phyloP scores from a whole-genome alignment of 306 rosid species.

The Morella rubra region DNA sequence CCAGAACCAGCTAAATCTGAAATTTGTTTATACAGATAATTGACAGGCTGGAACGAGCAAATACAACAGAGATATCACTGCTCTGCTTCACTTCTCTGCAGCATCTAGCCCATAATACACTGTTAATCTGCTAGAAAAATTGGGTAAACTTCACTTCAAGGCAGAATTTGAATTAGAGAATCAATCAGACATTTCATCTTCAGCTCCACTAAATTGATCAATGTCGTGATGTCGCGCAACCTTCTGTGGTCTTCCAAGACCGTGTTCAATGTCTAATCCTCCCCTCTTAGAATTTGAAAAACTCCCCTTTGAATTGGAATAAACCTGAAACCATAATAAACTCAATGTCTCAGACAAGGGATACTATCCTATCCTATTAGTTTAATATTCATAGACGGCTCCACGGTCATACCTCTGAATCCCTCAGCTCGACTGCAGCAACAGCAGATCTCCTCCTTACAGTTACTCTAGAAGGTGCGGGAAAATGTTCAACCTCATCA shows the following conservation, averaged over 20 bases:
- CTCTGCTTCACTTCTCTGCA: slow-evolving; percentile 22
- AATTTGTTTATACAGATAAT: slow-evolving; percentile 16
- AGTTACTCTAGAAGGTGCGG: slow-evolving; percentile 73
- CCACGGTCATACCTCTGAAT: slow-evolving; percentile 60
- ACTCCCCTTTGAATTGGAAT: slow-evolving; percentile 49
- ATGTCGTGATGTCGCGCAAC: slow-evolving; percentile 50
- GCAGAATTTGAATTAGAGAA: slow-evolving; percentile 29
- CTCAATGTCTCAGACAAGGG: neutral
- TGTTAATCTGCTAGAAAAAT: slow-evolving; percentile 11
- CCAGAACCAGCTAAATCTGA: slow-evolving; percentile 39
- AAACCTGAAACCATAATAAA: slow-evolving; percentile 55
- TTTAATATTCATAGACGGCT: slow-evolving; percentile 17
- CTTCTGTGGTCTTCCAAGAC: slow-evolving; percentile 58
- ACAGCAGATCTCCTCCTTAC: slow-evolving; percentile 73
- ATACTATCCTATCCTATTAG: slow-evolving; percentile 2
- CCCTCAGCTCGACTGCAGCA: slow-evolving; percentile 73
- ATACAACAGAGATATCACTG: slow-evolving; percentile 13
- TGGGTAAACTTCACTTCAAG: slow-evolving; percentile 18
- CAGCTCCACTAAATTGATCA: slow-evolving; percentile 78
- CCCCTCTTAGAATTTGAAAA: slow-evolving; percentile 43
- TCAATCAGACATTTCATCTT: slow-evolving; percentile 86
- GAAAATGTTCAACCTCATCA: slow-evolving; percentile 88
- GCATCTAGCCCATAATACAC: slow-evolving; percentile 13
- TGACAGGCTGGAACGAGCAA: slow-evolving; percentile 29
- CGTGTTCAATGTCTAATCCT: slow-evolving; percentile 64